Percentiles rank a stretch among this genome's conserved stretches.
These are phyloP conservation scores for Hericium alpestre DNA, from an alignment of 768 basidiomycete species.

Conservation along the genomic window DNA sequence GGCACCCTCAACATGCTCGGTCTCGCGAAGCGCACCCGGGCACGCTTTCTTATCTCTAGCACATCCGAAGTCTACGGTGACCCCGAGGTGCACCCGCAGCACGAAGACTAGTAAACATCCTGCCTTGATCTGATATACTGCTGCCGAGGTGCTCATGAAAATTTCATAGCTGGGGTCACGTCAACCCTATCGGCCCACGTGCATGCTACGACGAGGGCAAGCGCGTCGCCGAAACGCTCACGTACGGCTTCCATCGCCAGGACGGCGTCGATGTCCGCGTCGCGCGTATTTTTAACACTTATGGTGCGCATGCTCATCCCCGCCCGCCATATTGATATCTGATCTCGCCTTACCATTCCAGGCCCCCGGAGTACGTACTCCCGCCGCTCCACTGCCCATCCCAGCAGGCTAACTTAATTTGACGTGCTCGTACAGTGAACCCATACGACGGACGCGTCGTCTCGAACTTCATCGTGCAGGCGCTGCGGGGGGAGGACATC, in stretches of 20 bases:
- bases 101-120: slow-evolving; percentile 75
- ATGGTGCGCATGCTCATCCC: slow-evolving; percentile 33
- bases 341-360: slow-evolving; percentile 2
- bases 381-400: slow-evolving; percentile 5
- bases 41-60: slow-evolving; percentile 89
- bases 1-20: slow-evolving; percentile 99
- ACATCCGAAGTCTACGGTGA: slow-evolving; percentile 99
- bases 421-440: slow-evolving; percentile 53
- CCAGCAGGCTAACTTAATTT: background rate
- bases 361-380: slow-evolving; percentile 55
- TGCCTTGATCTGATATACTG: slow-evolving; percentile 4
- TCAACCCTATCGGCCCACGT: slow-evolving; percentile 95
- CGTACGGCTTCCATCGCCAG: slow-evolving; percentile 91
- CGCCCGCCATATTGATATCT: background rate
- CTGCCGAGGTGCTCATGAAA: background rate
- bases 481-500: slow-evolving; percentile 91
- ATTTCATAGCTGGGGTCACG: slow-evolving; percentile 78
- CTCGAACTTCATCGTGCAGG: slow-evolving; percentile 98
- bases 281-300: slow-evolving; percentile 97
- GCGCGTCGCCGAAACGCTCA: slow-evolving; percentile 95
- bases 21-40: slow-evolving; percentile 93
- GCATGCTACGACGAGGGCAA: slow-evolving; percentile 99
- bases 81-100: slow-evolving; percentile 95
- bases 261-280: slow-evolving; percentile 94
- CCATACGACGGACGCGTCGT: slow-evolving; percentile 95